phyloP scores from a whole-genome alignment of 345 rosid species.

The Aegle marmelos region DNA sequence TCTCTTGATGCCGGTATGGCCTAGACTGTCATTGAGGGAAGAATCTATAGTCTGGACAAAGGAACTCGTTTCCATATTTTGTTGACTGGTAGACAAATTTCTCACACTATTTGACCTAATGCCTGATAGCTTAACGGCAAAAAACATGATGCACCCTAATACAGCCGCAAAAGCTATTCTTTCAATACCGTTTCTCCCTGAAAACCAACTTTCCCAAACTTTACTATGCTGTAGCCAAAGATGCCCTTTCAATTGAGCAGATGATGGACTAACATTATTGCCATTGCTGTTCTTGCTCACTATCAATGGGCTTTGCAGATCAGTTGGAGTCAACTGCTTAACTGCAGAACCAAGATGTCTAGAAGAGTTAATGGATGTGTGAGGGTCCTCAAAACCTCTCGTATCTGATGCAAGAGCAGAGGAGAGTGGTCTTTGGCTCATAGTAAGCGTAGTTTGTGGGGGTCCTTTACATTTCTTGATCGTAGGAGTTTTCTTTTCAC shows the following conservation, averaged over 20 bases:
- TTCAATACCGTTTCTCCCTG: constrained; percentile 37
- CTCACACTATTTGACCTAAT: constrained; percentile 34
- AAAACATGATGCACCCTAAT: constrained; percentile 55
- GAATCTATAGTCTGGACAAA: constrained; percentile 33
- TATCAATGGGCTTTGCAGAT: constrained; percentile 48
- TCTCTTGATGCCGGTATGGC: constrained; percentile 26
- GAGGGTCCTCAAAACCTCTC: constrained; percentile 43
- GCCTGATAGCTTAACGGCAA: constrained; percentile 46
- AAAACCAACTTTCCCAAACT: constrained; percentile 56
- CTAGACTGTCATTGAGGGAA: constrained; percentile 26
- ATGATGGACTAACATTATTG: constrained; percentile 39
- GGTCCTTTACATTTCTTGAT: constrained; percentile 44
- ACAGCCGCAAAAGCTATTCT: constrained; percentile 46
- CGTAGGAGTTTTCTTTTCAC: constrained; percentile 49
- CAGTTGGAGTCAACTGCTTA: constrained; percentile 67
- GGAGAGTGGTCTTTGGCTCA: constrained; percentile 57
- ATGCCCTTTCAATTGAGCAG: constrained; percentile 61
- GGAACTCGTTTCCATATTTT: constrained; percentile 37
- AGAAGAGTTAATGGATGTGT: constrained; percentile 42
- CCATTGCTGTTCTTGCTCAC: constrained; percentile 41
- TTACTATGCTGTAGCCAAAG: constrained; percentile 44
- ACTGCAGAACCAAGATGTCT: constrained; percentile 67
- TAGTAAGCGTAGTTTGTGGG: constrained; percentile 27
- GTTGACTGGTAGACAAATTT: constrained; percentile 33
- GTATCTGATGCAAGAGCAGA: constrained; percentile 36